These are phyloP conservation scores for Penicillium crustosum DNA, from an alignment of 2,329 filamentous ascomycete genomes.

Conservation along the genomic window DNA sequence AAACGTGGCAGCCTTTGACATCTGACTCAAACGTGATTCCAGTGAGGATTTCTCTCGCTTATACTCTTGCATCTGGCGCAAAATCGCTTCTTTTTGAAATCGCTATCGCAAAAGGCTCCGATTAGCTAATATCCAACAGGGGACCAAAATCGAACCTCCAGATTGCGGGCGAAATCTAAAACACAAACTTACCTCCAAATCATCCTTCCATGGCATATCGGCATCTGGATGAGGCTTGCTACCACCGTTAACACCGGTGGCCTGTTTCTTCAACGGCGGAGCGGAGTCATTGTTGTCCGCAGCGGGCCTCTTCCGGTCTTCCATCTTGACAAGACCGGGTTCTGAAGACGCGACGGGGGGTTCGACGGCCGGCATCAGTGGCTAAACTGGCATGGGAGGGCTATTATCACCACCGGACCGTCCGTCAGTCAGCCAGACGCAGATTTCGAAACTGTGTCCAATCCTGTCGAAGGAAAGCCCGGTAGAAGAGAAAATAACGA, in stretches of 20 bases:
- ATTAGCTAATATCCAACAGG: conserved; percentile 33
- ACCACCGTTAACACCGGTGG: conserved; percentile 71
- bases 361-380: conserved; percentile 87
- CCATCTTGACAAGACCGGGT: conserved; percentile 85
- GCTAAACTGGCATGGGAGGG: conserved; percentile 47
- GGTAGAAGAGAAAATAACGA: conserved; percentile 2
- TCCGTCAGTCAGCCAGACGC: conserved; percentile 34
- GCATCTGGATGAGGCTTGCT: conserved; percentile 63
- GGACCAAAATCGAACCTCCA: background rate
- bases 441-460: conserved; percentile 30
- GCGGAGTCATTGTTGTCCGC: conserved; percentile 77
- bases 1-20: conserved; percentile 73
- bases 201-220: conserved; percentile 69
- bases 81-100: conserved; percentile 94
- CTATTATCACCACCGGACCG: conserved; percentile 37
- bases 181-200: conserved; percentile 65
- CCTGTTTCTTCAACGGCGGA: conserved; percentile 88
- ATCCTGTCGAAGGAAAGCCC: conserved; percentile 15
- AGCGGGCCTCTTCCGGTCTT: conserved; percentile 97
- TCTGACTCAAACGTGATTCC: conserved; percentile 76
- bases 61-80: conserved; percentile 96
- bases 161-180: background rate
- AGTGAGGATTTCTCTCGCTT: conserved; percentile 83
- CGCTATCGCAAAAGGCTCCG: conserved; percentile 55
- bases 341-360: conserved; percentile 73